Percentiles rank a stretch among this genome's conserved stretches.
These are phyloP conservation scores for Trichosanthes cucumerina DNA, from an alignment of 306 rosid species.

Conservation along the genomic window DNA sequence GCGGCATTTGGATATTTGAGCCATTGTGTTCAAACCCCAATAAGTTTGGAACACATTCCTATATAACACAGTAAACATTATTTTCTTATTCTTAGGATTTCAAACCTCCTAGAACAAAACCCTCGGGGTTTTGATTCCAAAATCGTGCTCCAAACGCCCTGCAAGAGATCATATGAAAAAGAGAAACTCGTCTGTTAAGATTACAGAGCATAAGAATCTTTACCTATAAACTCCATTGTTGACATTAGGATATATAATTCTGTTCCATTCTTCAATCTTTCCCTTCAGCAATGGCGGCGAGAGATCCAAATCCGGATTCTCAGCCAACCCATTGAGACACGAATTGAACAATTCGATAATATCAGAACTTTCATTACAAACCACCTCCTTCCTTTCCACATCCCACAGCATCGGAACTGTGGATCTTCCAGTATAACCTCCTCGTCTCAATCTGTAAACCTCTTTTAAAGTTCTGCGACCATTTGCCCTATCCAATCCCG, in stretches of 20 bases:
- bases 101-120: too few species aligned
- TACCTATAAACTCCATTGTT: conserved; percentile 90
- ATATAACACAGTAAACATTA: too few species aligned
- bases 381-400: conserved; percentile 28
- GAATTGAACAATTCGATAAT: conserved; percentile 63
- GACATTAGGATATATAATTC: conserved; percentile 60
- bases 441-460: conserved; percentile 47
- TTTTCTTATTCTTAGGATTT: too few species aligned
- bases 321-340: conserved; percentile 45
- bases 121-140: too few species aligned
- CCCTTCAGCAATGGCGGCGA: conserved; percentile 49
- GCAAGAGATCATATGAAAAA: background rate
- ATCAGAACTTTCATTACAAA: conserved; percentile 83
- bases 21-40: too few species aligned
- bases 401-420: conserved; percentile 87
- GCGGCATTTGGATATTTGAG: too few species aligned
- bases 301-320: conserved; percentile 53
- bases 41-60: too few species aligned
- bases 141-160: too few species aligned
- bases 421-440: conserved; percentile 67
- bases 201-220: background rate
- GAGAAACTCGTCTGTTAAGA: background rate
- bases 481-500: conserved; percentile 50
- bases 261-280: conserved; percentile 67
- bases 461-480: conserved; percentile 51